Evolutionary conservation across 148 eudicot genomes (phyloP).

Genomic region (Camellia granthamiana): DNA sequence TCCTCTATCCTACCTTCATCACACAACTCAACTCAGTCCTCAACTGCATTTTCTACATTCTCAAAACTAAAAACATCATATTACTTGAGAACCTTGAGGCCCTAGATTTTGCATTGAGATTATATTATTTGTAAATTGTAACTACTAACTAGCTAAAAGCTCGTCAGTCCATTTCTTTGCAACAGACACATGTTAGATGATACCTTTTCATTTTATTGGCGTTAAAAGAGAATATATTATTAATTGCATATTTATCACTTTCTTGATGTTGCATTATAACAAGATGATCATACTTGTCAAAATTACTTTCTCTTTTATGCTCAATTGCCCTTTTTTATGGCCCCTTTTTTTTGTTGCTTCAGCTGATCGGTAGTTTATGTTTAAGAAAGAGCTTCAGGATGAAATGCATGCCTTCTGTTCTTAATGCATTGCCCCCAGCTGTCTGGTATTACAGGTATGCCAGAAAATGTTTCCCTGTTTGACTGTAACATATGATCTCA

Average conservation of each 20-base stretch:
- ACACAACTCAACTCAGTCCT: too few species aligned
- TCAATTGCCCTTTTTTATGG: not conserved
- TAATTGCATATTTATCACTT: not conserved
- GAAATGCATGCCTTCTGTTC: constrained; percentile 10
- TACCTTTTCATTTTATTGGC: not conserved
- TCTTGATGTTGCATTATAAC: not conserved
- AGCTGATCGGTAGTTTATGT: not conserved
- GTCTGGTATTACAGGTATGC: not conserved
- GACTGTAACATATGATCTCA: not conserved
- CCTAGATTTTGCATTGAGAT: not conserved
- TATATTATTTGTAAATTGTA: too few species aligned
- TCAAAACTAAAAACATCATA: too few species aligned
- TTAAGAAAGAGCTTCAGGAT: not conserved
- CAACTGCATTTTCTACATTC: too few species aligned
- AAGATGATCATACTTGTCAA: not conserved
- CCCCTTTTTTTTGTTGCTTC: not conserved
- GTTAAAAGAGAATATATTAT: not conserved
- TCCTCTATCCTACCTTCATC: too few species aligned
- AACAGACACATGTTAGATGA: not conserved
- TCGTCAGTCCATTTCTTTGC: not conserved
- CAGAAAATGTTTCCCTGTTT: not conserved
- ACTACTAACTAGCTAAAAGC: not conserved
- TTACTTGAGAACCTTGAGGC: too few species aligned
- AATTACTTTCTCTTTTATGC: not conserved
- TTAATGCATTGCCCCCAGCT: not conserved